Percentiles rank a stretch among this genome's conserved stretches.
Conservation (phyloP, 1,284 basidiomycete species). For the Apiotrichum gracile region DNA sequence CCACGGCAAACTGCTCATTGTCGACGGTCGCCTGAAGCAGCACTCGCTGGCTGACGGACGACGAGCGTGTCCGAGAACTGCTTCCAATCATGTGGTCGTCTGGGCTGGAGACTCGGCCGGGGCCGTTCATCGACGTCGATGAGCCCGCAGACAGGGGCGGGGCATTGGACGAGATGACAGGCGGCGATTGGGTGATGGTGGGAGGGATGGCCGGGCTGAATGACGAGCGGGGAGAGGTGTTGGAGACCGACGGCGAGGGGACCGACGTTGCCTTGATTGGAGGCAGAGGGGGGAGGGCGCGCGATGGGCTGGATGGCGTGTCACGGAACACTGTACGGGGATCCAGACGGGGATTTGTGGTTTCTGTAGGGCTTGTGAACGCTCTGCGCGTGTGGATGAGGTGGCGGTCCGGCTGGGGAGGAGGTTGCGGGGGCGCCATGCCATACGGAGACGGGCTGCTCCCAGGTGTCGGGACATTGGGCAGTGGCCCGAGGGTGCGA, state of each 20-base stretch:
- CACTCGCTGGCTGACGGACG: conserved; percentile 16
- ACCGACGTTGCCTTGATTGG: conserved; percentile 11
- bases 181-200: not conserved
- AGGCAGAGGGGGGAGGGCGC: conserved; percentile 34
- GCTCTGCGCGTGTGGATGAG: conserved; percentile 20
- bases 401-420: conserved; percentile 42
- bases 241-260: not conserved
- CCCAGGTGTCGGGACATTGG: conserved; percentile 12
- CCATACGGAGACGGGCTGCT: conserved; percentile 7
- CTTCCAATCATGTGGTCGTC: conserved; percentile 22
- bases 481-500: conserved; percentile 17
- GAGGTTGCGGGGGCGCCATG: conserved; percentile 30
- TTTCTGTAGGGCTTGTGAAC: conserved; percentile 28
- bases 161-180: not conserved
- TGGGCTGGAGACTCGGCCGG: conserved; percentile 26
- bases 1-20: conserved; percentile 69
- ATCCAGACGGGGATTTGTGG: not conserved
- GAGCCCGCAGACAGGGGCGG: conserved; percentile 1
- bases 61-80: conserved; percentile 16
- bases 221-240: not conserved
- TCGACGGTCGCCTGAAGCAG: conserved; percentile 62
- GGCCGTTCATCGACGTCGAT: not conserved
- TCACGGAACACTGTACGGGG: conserved; percentile 1
- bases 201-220: not conserved
- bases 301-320: conserved; percentile 24